A percentile compares a stretch with the other conserved stretches of the same genome.
phyloP scores from a whole-genome alignment of 257 asterid species.

The Solanum medicagineum region DNA sequence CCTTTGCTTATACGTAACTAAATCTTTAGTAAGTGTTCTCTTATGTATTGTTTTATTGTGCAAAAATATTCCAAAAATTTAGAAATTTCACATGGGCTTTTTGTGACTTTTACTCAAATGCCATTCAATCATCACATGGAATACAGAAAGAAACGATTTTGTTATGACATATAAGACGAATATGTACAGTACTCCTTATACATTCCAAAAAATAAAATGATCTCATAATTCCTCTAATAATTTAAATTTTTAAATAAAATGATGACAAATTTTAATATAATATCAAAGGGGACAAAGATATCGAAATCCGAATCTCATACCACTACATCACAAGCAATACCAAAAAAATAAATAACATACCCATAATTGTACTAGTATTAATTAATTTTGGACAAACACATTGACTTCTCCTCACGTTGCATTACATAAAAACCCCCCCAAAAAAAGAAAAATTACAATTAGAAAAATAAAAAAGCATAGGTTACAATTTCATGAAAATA shows the following conservation, averaged over 20 bases:
- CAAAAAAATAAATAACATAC: background rate
- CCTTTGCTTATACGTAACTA: background rate
- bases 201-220: too few relatives aligned
- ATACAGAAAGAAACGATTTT: background rate
- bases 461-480: background rate
- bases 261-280: background rate
- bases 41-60: background rate
- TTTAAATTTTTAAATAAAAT: too few relatives aligned
- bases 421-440: background rate
- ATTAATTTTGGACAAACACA: background rate
- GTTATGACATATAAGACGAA: background rate
- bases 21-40: background rate
- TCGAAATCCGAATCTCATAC: rapidly evolving
- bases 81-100: background rate
- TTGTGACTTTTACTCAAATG: background rate
- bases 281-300: background rate
- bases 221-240: background rate
- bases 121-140: background rate
- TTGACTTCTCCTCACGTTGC: constrained; percentile 2
- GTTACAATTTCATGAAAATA: background rate
- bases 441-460: background rate
- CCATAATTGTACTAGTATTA: background rate
- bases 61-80: background rate
- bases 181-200: background rate
- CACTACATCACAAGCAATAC: background rate